Evolutionary conservation across 441 rosid species (phyloP), one percentile per base, ranked within the genome.

Genomic region (Capsella rubella): DNA sequence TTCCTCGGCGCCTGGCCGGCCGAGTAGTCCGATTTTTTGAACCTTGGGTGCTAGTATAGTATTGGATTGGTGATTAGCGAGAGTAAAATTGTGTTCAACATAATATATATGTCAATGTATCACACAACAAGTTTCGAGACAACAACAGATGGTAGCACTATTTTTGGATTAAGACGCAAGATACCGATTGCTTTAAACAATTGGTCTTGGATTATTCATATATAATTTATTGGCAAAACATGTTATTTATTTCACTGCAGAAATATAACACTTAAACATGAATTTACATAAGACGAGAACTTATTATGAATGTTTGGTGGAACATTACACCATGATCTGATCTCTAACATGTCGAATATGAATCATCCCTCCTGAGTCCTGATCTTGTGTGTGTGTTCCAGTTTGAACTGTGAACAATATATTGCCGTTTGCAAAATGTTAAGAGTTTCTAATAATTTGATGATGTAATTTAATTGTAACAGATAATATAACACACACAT

Each of bases 111-210:
- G 4, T 52, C 13, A 43, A 9, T 6, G 29, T 63, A 43, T 42
- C 54, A 16, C 54, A 16, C 9, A 31, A 16, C 34, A 34, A 15
- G 10, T 64, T 21, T n/a, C 4, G 37, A 63, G 55, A 62, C 8
- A 29, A 32, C 27, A 32, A 46, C 31, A 43, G 31, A 13, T 60
- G 43, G 15, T 51, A 31, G 7, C 42, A 21, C 59, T 71, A 29
- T 14, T 60, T 60, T 37, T 60, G 18, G 50, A 70, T 59, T 69
- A 8, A 14, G 59, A 49, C 59, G 45, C 27, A 71, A 71, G 61
- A 71, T 9, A 61, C 37, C 37, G 28, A 72, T 63, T 63, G 47
- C 69, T 71, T 60, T n/a, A 45, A 63, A 45, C 43, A 31, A 16
- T 31, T 6, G 15, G 15, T 29, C 10, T 60, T 25, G 32, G 18